Percentiles rank a stretch among this genome's conserved stretches.
Conservation (phyloP, 2,329 filamentous ascomycete species). For the Fusarium falciforme region DNA sequence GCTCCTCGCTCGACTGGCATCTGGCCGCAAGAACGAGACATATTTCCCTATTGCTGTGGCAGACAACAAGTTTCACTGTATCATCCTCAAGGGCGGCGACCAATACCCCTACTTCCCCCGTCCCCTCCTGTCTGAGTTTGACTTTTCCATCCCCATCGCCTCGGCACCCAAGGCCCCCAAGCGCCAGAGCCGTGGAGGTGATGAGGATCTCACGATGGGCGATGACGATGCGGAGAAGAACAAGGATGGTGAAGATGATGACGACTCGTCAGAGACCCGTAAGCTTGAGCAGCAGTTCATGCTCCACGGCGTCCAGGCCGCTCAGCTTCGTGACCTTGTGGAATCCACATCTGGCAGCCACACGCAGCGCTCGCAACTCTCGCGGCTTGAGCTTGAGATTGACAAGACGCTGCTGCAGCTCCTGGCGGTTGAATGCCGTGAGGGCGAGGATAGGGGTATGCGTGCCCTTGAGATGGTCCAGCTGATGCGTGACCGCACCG, state of each 20-base stretch:
- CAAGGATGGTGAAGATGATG: slow-evolving; percentile 49
- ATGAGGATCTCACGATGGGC: slow-evolving; percentile 48
- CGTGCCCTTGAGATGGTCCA: slow-evolving; percentile 91
- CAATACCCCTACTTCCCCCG: slow-evolving; percentile 93
- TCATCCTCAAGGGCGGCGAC: slow-evolving; percentile 97
- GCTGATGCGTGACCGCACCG: slow-evolving; percentile 85
- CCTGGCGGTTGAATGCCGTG: slow-evolving; percentile 88
- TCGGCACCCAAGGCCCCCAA: slow-evolving; percentile 57
- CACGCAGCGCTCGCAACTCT: slow-evolving; percentile 74
- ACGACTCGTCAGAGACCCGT: slow-evolving; percentile 60
- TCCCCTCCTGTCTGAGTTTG: slow-evolving; percentile 91
- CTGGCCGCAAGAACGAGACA: slow-evolving; percentile 85
- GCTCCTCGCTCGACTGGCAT: slow-evolving; percentile 82
- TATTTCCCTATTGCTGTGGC: slow-evolving; percentile 98
- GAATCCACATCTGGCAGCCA: slow-evolving; percentile 69
- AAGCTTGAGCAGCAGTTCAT: slow-evolving; percentile 86
- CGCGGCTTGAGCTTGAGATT: slow-evolving; percentile 81
- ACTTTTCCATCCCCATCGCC: slow-evolving; percentile 85
- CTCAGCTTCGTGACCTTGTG: slow-evolving; percentile 81
- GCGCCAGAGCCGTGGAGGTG: slow-evolving; percentile 45
- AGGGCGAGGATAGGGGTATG: slow-evolving; percentile 94
- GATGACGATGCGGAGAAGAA: slow-evolving; percentile 46
- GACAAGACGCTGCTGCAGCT: slow-evolving; percentile 93
- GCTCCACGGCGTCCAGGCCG: slow-evolving; percentile 75
- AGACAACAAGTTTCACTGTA: slow-evolving; percentile 94